Evolutionary conservation across 2,329 filamentous ascomycete species (phyloP).

Genomic region (Pestalotiopsis sp.): DNA sequence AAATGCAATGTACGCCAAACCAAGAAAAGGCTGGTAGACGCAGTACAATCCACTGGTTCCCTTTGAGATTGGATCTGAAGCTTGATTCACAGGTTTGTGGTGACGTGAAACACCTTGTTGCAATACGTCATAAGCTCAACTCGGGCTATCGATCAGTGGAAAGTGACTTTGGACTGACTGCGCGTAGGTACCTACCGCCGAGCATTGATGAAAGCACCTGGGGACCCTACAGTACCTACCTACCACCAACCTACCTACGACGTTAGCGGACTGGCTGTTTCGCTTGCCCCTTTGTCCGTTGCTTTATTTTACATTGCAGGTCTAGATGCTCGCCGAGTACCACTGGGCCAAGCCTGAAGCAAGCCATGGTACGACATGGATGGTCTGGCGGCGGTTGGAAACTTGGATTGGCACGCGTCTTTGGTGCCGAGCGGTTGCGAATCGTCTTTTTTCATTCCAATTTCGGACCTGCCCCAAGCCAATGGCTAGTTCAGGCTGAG

Average conservation of each 20-base stretch:
- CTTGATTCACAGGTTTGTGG: slow-evolving; percentile 13
- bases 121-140: slow-evolving; percentile 15
- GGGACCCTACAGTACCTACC: too few species aligned
- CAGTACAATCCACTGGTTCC: slow-evolving; percentile 3
- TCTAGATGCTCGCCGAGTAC: not conserved
- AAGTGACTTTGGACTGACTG: not conserved
- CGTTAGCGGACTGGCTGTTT: not conserved
- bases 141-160: not conserved
- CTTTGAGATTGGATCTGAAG: slow-evolving; percentile 1
- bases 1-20: not conserved
- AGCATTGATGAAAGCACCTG: not conserved
- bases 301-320: not conserved
- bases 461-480: not conserved
- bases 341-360: not conserved
- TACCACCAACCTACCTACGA: not conserved
- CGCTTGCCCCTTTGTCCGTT: not conserved
- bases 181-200: not conserved
- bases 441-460: not conserved
- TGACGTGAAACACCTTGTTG: slow-evolving; percentile 16
- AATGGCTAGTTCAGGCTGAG: not conserved
- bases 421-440: not conserved
- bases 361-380: not conserved
- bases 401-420: not conserved
- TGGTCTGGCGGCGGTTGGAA: not conserved
- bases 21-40: not conserved